Evolutionary conservation across 2,329 filamentous ascomycete species (phyloP).

Genomic region (Metarhizium robertsii): DNA sequence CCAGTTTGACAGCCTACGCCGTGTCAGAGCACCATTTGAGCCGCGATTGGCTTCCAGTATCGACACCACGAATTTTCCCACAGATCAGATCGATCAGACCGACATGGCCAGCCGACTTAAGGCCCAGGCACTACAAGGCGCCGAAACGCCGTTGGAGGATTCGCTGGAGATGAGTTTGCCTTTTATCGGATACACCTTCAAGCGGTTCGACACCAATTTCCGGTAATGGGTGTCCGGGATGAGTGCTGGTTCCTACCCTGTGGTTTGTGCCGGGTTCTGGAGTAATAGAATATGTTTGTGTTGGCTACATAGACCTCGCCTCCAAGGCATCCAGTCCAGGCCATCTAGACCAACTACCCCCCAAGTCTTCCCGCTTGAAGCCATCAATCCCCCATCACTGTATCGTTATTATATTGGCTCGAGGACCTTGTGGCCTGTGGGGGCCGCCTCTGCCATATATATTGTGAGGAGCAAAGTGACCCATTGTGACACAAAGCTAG

Average conservation of each 20-base stretch:
- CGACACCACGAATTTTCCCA: conserved; percentile 97
- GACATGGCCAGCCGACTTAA: conserved; percentile 82
- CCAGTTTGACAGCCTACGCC: conserved; percentile 83
- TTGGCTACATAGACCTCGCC: too few species aligned
- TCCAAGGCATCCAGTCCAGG: too few species aligned
- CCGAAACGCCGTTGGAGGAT: conserved; percentile 55
- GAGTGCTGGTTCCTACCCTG: not conserved
- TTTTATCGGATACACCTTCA: conserved; percentile 63
- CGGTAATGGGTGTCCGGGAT: conserved; percentile 26
- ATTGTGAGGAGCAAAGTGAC: too few species aligned
- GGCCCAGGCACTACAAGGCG: conserved; percentile 60
- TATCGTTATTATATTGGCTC: too few species aligned
- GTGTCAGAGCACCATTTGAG: conserved; percentile 92
- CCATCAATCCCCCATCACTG: too few species aligned
- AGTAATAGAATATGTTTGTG: too few species aligned
- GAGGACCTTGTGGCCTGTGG: too few species aligned
- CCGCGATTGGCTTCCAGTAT: conserved; percentile 86
- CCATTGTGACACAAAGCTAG: too few species aligned
- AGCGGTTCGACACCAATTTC: conserved; percentile 77
- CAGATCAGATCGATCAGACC: conserved; percentile 94
- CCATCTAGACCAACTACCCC: too few species aligned
- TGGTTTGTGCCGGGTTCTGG: too few species aligned
- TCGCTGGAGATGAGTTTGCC: conserved; percentile 77
- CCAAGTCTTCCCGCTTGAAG: too few species aligned
- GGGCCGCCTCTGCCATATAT: too few species aligned